A percentile compares a stretch with the other conserved stretches of the same genome.
phyloP scores from a whole-genome alignment of 331 rosid genomes.

The Stylosanthes scabra region DNA sequence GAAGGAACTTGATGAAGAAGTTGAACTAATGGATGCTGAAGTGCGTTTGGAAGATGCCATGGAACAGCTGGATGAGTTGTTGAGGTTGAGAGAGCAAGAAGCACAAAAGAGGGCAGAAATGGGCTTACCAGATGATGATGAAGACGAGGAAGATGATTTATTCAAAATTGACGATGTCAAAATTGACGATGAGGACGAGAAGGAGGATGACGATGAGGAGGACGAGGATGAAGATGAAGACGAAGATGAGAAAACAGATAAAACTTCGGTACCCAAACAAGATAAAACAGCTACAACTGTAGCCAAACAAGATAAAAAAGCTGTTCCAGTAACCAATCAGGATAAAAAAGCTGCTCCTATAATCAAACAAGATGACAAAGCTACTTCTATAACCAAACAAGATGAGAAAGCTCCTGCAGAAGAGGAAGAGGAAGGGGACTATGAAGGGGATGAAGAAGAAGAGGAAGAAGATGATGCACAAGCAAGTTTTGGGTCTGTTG shows the following conservation, averaged over 20 bases:
- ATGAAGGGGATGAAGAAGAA: conserved; percentile 58
- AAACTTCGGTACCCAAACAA: not conserved
- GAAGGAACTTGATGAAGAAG: conserved; percentile 61
- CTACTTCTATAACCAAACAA: conserved; percentile 45
- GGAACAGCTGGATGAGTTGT: conserved; percentile 72
- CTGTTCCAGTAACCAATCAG: not conserved
- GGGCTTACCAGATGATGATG: conserved; percentile 61
- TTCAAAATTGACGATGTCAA: not conserved
- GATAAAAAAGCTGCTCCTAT: not conserved
- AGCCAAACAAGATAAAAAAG: not conserved
- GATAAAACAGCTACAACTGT: not conserved
- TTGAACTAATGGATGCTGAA: conserved; percentile 83
- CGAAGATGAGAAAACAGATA: not conserved
- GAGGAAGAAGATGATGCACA: conserved; percentile 66
- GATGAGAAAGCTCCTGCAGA: conserved; percentile 48
- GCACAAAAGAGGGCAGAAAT: conserved; percentile 65
- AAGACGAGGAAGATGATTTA: not conserved
- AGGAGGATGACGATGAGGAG: not conserved
- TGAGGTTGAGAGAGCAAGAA: conserved; percentile 70
- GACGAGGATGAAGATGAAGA: not conserved
- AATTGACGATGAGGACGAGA: not conserved
- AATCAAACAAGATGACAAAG: not conserved
- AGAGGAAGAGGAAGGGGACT: conserved; percentile 44
- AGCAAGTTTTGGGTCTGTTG: conserved; percentile 87
- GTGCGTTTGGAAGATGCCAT: conserved; percentile 66